These are phyloP conservation scores for Suhomyces sp. DNA, from an alignment of 805 yeast species.

Conservation along the genomic window DNA sequence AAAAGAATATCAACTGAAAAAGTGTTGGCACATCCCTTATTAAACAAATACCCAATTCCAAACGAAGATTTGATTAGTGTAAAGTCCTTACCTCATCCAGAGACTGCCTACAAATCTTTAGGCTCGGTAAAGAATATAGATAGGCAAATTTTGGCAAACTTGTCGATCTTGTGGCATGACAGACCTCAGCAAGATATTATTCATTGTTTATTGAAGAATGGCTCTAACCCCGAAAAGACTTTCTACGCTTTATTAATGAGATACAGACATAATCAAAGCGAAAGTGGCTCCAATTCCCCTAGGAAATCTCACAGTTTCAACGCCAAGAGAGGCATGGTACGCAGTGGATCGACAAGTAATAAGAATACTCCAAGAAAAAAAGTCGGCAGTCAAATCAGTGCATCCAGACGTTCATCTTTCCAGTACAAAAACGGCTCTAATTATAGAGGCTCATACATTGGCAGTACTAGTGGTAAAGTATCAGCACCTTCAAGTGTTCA, in stretches of 20 bases:
- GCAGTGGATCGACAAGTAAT: slow-evolving; percentile 19
- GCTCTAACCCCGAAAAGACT: slow-evolving; percentile 45
- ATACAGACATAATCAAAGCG: slow-evolving; percentile 41
- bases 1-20: slow-evolving; percentile 67
- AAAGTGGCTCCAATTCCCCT: slow-evolving; percentile 10
- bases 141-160: slow-evolving; percentile 50
- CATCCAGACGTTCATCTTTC: slow-evolving; percentile 42
- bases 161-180: slow-evolving; percentile 58
- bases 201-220: slow-evolving; percentile 33
- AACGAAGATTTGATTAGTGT: slow-evolving; percentile 45
- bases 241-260: slow-evolving; percentile 45
- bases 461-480: slow-evolving; percentile 15
- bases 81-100: slow-evolving; percentile 52
- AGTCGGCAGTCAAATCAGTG: slow-evolving; percentile 32
- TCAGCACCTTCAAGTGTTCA: slow-evolving; percentile 34
- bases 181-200: slow-evolving; percentile 43
- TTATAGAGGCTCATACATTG: slow-evolving; percentile 15
- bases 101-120: slow-evolving; percentile 50
- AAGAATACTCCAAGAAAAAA: slow-evolving; percentile 24
- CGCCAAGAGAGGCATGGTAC: slow-evolving; percentile 13
- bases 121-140: slow-evolving; percentile 49
- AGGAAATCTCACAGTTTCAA: slow-evolving; percentile 15
- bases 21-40: slow-evolving; percentile 58
- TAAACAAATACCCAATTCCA: slow-evolving; percentile 49
- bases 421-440: slow-evolving; percentile 34